Evolutionary conservation across 805 yeast genomes (phyloP).

Genomic region (Candida argentea): DNA sequence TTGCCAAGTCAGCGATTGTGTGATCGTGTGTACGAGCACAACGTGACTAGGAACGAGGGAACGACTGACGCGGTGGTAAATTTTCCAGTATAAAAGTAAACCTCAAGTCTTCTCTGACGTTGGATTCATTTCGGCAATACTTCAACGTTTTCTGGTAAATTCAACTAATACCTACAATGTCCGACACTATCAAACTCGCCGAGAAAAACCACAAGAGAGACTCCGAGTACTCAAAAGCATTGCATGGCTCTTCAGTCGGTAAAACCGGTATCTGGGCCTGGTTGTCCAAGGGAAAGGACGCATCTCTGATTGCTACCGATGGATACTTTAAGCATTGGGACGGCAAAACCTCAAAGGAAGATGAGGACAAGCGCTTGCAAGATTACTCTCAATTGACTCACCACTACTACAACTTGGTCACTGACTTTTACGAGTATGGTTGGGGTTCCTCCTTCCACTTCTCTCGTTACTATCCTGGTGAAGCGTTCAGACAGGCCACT

Average conservation of each 20-base stretch:
- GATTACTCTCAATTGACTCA: conserved; percentile 89
- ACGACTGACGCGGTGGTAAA: too few relatives aligned
- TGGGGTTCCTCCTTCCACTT: conserved; percentile 99
- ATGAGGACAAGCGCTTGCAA: conserved; percentile 63
- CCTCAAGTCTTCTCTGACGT: conserved; percentile 1
- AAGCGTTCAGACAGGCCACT: conserved; percentile 85
- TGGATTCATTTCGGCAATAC: neutral
- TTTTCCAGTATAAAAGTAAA: conserved; percentile 3
- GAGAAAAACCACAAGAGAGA: conserved; percentile 49
- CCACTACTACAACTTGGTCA: conserved; percentile 92
- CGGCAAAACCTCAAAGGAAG: conserved; percentile 66
- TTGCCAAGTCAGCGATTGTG: too few relatives aligned
- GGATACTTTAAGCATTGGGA: conserved; percentile 98
- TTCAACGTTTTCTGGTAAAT: conserved; percentile 2
- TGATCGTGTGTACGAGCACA: too few relatives aligned
- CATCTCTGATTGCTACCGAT: conserved; percentile 68
- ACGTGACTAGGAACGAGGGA: too few relatives aligned
- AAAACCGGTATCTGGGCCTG: conserved; percentile 71
- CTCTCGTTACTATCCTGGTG: conserved; percentile 88
- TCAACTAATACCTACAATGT: conserved; percentile 6
- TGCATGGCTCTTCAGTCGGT: conserved; percentile 72
- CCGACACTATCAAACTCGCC: conserved; percentile 20
- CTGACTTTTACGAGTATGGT: conserved; percentile 97
- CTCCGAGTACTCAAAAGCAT: conserved; percentile 66
- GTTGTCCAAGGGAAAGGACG: conserved; percentile 64